phyloP scores from a whole-genome alignment of 495 filamentous ascomycete species.

The Collariella sp. region DNA sequence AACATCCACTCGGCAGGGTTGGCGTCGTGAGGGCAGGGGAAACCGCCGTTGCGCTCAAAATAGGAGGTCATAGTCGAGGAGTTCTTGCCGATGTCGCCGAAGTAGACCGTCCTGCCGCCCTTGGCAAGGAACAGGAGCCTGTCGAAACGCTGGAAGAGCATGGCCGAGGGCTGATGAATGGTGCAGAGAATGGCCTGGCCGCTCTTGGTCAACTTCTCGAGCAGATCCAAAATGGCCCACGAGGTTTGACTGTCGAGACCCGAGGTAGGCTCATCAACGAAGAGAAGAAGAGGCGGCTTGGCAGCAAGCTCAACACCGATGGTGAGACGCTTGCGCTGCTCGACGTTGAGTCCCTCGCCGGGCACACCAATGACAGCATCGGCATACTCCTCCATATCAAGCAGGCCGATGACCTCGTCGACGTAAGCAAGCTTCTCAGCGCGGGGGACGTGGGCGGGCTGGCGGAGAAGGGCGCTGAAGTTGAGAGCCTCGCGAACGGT shows the following conservation, averaged over 20 bases:
- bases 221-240: slow-evolving; percentile 70
- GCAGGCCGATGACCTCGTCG: slow-evolving; percentile 80
- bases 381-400: slow-evolving; percentile 82
- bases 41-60: slow-evolving; percentile 72
- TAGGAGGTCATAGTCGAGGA: slow-evolving; percentile 64
- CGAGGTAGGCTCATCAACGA: slow-evolving; percentile 84
- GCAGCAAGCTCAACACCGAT: slow-evolving; percentile 90
- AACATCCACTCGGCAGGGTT: slow-evolving; percentile 97
- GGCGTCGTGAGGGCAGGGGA: slow-evolving; percentile 62
- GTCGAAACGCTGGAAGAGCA: slow-evolving; percentile 89
- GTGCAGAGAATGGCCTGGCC: slow-evolving; percentile 87
- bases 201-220: slow-evolving; percentile 72
- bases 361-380: slow-evolving; percentile 83
- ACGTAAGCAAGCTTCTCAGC: slow-evolving; percentile 79
- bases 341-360: slow-evolving; percentile 85
- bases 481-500: slow-evolving; percentile 80
- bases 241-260: slow-evolving; percentile 80
- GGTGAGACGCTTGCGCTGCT: slow-evolving; percentile 81
- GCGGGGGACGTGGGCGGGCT: slow-evolving; percentile 59
- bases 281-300: slow-evolving; percentile 80
- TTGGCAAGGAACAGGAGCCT: slow-evolving; percentile 72
- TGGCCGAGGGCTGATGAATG: slow-evolving; percentile 87
- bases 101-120: slow-evolving; percentile 83
- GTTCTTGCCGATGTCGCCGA: slow-evolving; percentile 79
- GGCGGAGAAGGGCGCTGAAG: slow-evolving; percentile 78